phyloP scores from a whole-genome alignment of 129 eudicot genomes.

The Ambrosia trifida region DNA sequence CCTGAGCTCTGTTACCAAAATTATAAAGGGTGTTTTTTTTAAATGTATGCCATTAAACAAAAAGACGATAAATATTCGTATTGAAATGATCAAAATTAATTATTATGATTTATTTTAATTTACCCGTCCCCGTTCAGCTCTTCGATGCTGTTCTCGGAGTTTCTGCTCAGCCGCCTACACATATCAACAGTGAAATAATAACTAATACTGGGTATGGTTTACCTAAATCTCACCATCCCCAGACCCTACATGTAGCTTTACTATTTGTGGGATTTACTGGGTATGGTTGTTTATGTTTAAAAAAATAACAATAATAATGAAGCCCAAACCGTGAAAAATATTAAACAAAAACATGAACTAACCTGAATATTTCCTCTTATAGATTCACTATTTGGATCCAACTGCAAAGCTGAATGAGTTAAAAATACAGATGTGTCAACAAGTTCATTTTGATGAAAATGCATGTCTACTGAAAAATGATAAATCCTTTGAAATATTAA shows the following conservation, averaged over 20 bases:
- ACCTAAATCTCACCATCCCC: no score
- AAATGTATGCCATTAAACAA: background rate
- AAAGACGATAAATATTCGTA: background rate
- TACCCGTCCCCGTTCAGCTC: conserved; percentile 59
- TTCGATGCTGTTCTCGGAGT: conserved; percentile 51
- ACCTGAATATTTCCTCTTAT: conserved; percentile 82
- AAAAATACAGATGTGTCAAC: background rate
- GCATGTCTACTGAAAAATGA: background rate
- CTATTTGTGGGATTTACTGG: no score
- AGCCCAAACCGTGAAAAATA: conserved; percentile 1
- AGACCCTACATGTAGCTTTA: no score
- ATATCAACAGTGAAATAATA: conserved; percentile 6
- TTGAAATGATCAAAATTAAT: background rate
- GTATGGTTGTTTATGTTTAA: background rate
- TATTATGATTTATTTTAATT: conserved; percentile 4
- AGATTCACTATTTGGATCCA: conserved; percentile 87
- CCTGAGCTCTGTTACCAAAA: conserved; percentile 44
- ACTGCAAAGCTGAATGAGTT: conserved; percentile 62
- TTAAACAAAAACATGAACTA: conserved; percentile 28
- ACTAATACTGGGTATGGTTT: no score
- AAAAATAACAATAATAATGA: background rate
- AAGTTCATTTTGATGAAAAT: background rate
- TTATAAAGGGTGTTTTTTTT: background rate
- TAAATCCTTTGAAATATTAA: background rate
- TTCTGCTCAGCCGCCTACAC: conserved; percentile 84